Evolutionary conservation across 768 basidiomycete species (phyloP), one percentile per base, ranked within the genome.

Genomic region (Mrakia hoshinonis): DNA sequence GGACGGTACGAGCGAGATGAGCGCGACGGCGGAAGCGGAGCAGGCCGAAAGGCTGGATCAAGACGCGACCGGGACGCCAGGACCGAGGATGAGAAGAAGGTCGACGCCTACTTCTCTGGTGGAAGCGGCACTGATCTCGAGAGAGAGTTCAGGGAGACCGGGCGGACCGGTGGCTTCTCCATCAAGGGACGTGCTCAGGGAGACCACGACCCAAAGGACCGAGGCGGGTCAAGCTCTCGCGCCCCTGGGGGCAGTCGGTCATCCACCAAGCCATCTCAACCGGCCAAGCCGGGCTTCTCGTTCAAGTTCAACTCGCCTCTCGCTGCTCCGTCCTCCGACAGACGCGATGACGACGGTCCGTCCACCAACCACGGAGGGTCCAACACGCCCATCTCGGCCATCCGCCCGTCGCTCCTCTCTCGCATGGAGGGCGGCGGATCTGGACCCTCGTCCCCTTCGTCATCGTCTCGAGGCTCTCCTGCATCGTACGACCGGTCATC

Each of bases 121-220:
- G 67, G 67, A 31, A 43, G 36, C 24, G 67, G 67, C 12, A 68
- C 67, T 31, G 67, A 68, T 26, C 67, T 68, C 24, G 67, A 68
- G 54, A 29, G 54, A 46, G 67, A 68, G 43, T 68, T 31, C 48
- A 66, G 31, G 64, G 64, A 66, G 48, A 66, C 48, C 13, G 48
- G 47, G 3, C 46, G 64, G 13, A 34, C 15, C 9, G 61, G 49
- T 20, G 58, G 60, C 4, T 52, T 70, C 13, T 70, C 69, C 13
- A 70, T 70, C 61, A 70, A 70, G 62, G 69, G 69, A 31, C 61
- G 62, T 18, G 49, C 36, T 48, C 31, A 15, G 5, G 36, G 52
- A 29, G 55, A 31, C 7, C 13, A 22, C 11, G 64, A 47, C 20
- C 26, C 46, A 24, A 51, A 49, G 58, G 58, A 61, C 20, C 58